Evolutionary conservation across 176 grass and related monocot species (phyloP).

Genomic region (Areca catechu): DNA sequence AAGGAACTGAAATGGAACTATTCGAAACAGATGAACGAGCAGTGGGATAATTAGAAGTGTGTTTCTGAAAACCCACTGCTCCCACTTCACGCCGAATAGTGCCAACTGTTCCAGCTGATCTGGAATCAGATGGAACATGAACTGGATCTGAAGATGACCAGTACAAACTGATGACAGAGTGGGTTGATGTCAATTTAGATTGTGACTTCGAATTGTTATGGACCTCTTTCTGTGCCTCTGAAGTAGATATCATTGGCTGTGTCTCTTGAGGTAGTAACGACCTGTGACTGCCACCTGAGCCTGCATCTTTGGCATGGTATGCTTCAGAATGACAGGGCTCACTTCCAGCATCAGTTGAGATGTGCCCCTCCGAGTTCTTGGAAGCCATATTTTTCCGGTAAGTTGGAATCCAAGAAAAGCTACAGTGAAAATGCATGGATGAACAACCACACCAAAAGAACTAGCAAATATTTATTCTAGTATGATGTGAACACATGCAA

Average conservation of each 20-base stretch:
- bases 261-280: neutral
- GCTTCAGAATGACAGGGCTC: neutral
- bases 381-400: slow-evolving; percentile 22
- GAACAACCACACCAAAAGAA: slow-evolving; percentile 1
- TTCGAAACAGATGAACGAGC: slow-evolving; percentile 25
- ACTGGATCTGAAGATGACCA: slow-evolving; percentile 30
- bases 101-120: slow-evolving; percentile 29
- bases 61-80: slow-evolving; percentile 29
- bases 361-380: slow-evolving; percentile 31
- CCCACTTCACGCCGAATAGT: slow-evolving; percentile 25
- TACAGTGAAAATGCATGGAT: slow-evolving; percentile 26
- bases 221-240: slow-evolving; percentile 19
- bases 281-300: slow-evolving; percentile 2
- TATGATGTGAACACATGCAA: slow-evolving; percentile 15
- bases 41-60: slow-evolving; percentile 14
- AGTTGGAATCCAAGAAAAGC: slow-evolving; percentile 25
- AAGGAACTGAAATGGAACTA: slow-evolving; percentile 21
- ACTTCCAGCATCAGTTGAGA: slow-evolving; percentile 8
- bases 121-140: slow-evolving; percentile 22
- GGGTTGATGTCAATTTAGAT: slow-evolving; percentile 36
- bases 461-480: neutral
- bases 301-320: neutral
- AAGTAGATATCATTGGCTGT: slow-evolving; percentile 13
- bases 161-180: slow-evolving; percentile 26
- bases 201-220: slow-evolving; percentile 32